phyloP scores from a whole-genome alignment of 2,329 filamentous ascomycete genomes.

The Emericellopsis cladophorae region DNA sequence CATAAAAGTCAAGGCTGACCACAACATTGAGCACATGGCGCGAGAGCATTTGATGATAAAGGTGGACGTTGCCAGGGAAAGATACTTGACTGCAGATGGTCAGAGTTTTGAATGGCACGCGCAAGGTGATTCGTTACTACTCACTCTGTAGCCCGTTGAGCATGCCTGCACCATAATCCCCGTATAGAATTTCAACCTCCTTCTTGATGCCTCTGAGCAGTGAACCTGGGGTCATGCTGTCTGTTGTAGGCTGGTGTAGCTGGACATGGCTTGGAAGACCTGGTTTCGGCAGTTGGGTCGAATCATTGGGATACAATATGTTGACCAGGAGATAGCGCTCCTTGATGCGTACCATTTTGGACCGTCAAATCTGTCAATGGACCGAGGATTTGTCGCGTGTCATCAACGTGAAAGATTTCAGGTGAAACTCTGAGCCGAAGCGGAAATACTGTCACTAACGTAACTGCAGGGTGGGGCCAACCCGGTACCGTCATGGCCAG shows the following conservation, averaged over 20 bases:
- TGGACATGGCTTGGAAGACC: slow-evolving; percentile 49
- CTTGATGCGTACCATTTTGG: slow-evolving; percentile 82
- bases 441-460: background rate
- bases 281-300: slow-evolving; percentile 17
- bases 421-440: background rate
- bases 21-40: slow-evolving; percentile 74
- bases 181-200: slow-evolving; percentile 62
- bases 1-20: slow-evolving; percentile 79
- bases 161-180: slow-evolving; percentile 70
- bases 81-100: slow-evolving; percentile 65
- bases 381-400: background rate
- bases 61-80: slow-evolving; percentile 84
- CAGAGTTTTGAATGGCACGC: background rate
- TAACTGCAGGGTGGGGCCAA: too few species aligned
- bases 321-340: slow-evolving; percentile 92
- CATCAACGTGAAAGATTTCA: background rate
- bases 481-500: too few species aligned
- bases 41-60: slow-evolving; percentile 80
- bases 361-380: background rate
- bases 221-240: slow-evolving; percentile 51
- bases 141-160: too few species aligned
- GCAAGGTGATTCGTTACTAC: background rate
- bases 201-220: slow-evolving; percentile 59
- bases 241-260: slow-evolving; percentile 68
- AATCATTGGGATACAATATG: slow-evolving; percentile 67